A percentile compares a stretch with the other conserved stretches of the same genome.
These are phyloP conservation scores for Eucalyptus regnans DNA, from an alignment of 345 rosid genomes.

Conservation along the genomic window DNA sequence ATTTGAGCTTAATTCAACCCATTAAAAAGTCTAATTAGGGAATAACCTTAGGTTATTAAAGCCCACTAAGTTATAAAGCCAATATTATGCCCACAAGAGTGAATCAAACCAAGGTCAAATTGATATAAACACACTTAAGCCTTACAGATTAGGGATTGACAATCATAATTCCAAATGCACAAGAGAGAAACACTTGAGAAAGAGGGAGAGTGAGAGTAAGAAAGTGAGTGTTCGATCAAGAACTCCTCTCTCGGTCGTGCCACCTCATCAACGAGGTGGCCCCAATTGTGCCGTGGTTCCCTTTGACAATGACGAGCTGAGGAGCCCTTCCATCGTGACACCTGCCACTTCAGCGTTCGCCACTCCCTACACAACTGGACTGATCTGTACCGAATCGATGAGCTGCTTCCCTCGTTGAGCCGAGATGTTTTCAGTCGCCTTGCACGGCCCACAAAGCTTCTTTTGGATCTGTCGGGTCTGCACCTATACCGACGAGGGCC, in stretches of 20 bases:
- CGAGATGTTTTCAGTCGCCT: not conserved
- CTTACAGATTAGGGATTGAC: not conserved
- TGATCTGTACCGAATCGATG: not conserved
- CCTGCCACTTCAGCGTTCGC: not conserved
- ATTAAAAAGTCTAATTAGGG: too few species aligned
- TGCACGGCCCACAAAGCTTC: not conserved
- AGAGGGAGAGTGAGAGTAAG: too few species aligned
- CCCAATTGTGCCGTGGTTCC: not conserved
- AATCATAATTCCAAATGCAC: not conserved
- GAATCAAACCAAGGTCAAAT: too few species aligned
- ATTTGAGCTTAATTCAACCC: too few species aligned
- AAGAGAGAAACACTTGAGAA: not conserved
- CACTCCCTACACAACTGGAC: not conserved
- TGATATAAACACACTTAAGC: not conserved
- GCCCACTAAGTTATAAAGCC: too few species aligned
- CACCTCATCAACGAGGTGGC: not conserved
- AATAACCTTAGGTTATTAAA: too few species aligned
- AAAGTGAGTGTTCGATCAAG: not conserved
- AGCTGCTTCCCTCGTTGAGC: not conserved
- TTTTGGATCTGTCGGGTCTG: not conserved
- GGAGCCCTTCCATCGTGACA: not conserved
- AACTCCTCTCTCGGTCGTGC: not conserved
- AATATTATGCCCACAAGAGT: too few species aligned
- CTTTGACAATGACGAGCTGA: too few species aligned
- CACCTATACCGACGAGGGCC: not conserved